Evolutionary conservation across 306 rosid genomes (phyloP).

Genomic region (Biancaea sappan): DNA sequence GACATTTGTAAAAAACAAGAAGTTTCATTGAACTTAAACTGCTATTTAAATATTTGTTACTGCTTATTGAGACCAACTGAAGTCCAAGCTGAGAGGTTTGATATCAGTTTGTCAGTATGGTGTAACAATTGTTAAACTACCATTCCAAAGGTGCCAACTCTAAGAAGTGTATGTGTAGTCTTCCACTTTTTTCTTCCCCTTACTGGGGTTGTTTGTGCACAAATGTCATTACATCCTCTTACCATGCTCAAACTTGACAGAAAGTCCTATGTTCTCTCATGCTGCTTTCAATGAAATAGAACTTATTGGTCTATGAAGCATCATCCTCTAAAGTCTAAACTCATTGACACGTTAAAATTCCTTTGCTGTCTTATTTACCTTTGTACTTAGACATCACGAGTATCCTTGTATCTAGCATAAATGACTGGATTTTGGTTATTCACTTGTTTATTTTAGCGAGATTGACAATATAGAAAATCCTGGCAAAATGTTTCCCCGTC

Average conservation of each 20-base stretch:
- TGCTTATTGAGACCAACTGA: not conserved
- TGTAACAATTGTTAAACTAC: not conserved
- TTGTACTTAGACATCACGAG: not conserved
- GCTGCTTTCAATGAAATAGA: not conserved
- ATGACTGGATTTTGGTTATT: not conserved
- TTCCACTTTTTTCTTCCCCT: not conserved
- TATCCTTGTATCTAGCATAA: not conserved
- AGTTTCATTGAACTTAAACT: not conserved
- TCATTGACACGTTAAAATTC: not conserved
- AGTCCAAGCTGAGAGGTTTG: not conserved
- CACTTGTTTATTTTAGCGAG: not conserved
- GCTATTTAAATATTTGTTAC: not conserved
- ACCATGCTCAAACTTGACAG: not conserved
- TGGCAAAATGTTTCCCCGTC: too few species aligned
- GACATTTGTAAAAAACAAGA: conserved; percentile 3
- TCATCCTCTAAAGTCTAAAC: too few species aligned
- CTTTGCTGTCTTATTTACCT: conserved; percentile 17
- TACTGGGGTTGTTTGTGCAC: not conserved
- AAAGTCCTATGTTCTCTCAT: not conserved
- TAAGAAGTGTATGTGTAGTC: not conserved
- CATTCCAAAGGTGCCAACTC: not conserved
- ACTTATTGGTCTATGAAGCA: conserved; percentile 1
- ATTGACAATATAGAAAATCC: not conserved
- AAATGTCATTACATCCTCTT: conserved; percentile 1
- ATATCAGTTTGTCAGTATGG: not conserved